phyloP scores from a whole-genome alignment of 2,329 filamentous ascomycete genomes.

The Allantophomopsis cytisporea region DNA sequence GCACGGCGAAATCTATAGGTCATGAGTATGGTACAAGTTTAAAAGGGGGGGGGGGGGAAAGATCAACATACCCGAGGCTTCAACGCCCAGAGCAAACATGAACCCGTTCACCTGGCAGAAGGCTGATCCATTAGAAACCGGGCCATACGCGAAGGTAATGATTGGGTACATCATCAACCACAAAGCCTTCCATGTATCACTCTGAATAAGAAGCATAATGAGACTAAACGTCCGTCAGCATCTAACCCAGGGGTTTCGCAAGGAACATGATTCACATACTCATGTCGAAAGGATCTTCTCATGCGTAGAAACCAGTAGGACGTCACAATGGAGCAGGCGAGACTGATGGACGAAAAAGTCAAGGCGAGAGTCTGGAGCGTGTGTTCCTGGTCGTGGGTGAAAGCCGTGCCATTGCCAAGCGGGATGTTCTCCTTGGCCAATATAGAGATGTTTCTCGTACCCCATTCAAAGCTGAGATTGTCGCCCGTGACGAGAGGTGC shows the following conservation, averaged over 20 bases:
- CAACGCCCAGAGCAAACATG: conserved; percentile 50
- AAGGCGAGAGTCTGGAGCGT: conserved; percentile 18
- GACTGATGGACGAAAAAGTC: conserved; percentile 34
- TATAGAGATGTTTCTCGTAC: too few relatives aligned
- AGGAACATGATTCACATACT: conserved; percentile 29
- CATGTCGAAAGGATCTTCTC: conserved; percentile 61
- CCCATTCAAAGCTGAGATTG: too few relatives aligned
- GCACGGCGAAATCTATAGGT: conserved; percentile 46
- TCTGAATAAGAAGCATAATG: conserved; percentile 60
- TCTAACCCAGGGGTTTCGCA: conserved; percentile 9
- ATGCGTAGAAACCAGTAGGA: conserved; percentile 65
- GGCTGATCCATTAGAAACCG: conserved; percentile 31
- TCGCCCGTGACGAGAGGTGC: too few relatives aligned
- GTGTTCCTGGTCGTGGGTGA: conserved; percentile 5
- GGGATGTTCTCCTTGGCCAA: too few relatives aligned
- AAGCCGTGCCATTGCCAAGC: background rate
- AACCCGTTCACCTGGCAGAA: conserved; percentile 61
- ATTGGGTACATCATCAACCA: conserved; percentile 56
- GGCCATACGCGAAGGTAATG: conserved; percentile 38
- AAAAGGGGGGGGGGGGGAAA: background rate
- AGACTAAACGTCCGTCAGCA: conserved; percentile 31
- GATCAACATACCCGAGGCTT: conserved; percentile 37
- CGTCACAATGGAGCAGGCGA: conserved; percentile 38
- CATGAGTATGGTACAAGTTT: background rate
- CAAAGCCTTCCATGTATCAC: conserved; percentile 56